Conservation (phyloP, 2,329 filamentous ascomycete genomes). For the Colletotrichum sp. region DNA sequence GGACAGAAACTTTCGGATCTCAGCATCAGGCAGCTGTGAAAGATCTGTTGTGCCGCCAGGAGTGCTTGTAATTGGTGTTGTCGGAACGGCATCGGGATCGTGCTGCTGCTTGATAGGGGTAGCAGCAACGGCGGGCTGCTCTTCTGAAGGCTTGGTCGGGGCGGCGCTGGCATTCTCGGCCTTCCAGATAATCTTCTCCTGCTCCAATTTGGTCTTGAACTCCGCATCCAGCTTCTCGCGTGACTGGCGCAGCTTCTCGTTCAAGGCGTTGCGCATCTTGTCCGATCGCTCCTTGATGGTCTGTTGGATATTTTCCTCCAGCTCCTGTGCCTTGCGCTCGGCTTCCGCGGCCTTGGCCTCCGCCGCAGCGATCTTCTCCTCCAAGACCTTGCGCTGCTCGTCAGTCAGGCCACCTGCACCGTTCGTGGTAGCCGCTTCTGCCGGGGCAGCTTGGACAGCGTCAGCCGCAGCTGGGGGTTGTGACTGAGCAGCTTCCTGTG, state of each 20-base stretch:
- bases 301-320: constrained; percentile 66
- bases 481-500: constrained; percentile 28
- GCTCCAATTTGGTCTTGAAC: constrained; percentile 63
- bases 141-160: constrained; percentile 22
- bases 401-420: constrained; percentile 48
- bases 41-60: constrained; percentile 40
- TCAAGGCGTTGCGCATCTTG: constrained; percentile 71
- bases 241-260: constrained; percentile 74
- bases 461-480: constrained; percentile 12
- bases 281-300: constrained; percentile 71
- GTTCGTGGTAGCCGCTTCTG: neutral
- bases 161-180: constrained; percentile 50
- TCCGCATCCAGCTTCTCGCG: constrained; percentile 51
- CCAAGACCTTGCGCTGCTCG: constrained; percentile 64
- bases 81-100: constrained; percentile 32
- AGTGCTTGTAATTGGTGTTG: constrained; percentile 38
- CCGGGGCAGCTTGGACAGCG: neutral
- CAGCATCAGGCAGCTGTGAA: constrained; percentile 55
- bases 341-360: constrained; percentile 68
- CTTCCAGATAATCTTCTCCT: constrained; percentile 67
- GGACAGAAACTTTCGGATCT: constrained; percentile 61
- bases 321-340: constrained; percentile 66
- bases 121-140: constrained; percentile 29
- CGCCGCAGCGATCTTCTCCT: constrained; percentile 61
- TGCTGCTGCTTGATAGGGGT: constrained; percentile 48